These are phyloP conservation scores for Fusarium agapanthi DNA, from an alignment of 2,329 filamentous ascomycete genomes.

Conservation along the genomic window DNA sequence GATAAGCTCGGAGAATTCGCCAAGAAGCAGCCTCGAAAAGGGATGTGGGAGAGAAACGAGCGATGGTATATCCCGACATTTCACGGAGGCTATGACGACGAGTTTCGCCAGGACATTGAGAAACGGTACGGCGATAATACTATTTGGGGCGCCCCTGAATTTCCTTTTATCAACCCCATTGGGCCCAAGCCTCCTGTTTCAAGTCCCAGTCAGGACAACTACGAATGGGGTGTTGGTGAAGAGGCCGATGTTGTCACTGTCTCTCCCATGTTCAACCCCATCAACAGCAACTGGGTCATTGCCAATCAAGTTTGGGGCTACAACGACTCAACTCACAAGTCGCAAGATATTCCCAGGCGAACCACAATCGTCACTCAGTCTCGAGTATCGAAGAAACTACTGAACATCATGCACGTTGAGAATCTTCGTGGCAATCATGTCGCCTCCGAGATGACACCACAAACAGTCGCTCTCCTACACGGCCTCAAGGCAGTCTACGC, in stretches of 20 bases:
- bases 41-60: conserved; percentile 77
- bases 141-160: conserved; percentile 72
- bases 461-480: conserved; percentile 77
- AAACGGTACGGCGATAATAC: conserved; percentile 58
- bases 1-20: conserved; percentile 71
- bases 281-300: conserved; percentile 77
- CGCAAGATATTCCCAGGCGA: conserved; percentile 71
- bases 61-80: conserved; percentile 76
- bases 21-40: conserved; percentile 73
- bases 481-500: conserved; percentile 82
- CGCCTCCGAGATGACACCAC: conserved; percentile 82
- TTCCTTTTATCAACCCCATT: conserved; percentile 68
- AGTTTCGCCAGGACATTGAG: conserved; percentile 73
- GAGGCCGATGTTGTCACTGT: conserved; percentile 79
- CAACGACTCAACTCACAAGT: conserved; percentile 57
- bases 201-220: conserved; percentile 70
- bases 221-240: conserved; percentile 79
- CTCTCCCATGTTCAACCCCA: conserved; percentile 81
- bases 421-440: conserved; percentile 78
- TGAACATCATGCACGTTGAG: conserved; percentile 82
- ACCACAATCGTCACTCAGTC: conserved; percentile 83
- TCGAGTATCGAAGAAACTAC: conserved; percentile 74
- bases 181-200: conserved; percentile 70
- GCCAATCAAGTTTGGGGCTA: conserved; percentile 75
- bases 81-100: conserved; percentile 72